These are phyloP conservation scores for Trifolium subterraneum DNA, from an alignment of 306 rosid species.

Conservation along the genomic window DNA sequence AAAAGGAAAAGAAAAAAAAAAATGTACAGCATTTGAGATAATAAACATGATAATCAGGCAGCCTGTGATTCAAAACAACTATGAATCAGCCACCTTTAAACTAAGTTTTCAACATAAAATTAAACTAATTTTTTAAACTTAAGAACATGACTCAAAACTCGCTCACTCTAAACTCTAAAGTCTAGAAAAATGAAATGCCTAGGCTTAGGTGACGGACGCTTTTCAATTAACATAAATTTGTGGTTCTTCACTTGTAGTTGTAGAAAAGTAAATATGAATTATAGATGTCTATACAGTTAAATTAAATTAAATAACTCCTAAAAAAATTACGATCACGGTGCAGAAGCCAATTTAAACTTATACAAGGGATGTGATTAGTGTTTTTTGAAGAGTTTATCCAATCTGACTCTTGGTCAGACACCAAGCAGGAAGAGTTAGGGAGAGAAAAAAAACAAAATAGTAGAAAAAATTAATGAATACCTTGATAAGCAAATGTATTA, in stretches of 20 bases:
- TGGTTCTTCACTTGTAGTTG: neutral
- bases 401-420: no score
- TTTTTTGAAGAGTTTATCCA: no score
- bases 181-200: slow-evolving; percentile 18
- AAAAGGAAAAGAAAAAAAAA: neutral
- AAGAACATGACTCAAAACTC: slow-evolving; percentile 19
- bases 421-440: no score
- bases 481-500: slow-evolving; percentile 93
- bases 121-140: no score
- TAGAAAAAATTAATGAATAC: slow-evolving; percentile 44
- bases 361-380: neutral
- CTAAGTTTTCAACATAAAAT: no score
- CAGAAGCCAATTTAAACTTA: neutral
- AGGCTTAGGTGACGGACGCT: neutral
- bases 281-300: neutral
- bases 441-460: no score
- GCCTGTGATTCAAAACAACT: no score
- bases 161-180: neutral
- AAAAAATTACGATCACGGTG: neutral
- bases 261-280: neutral
- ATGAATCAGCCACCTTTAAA: no score
- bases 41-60: no score
- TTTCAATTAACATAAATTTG: neutral
- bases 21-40: no score
- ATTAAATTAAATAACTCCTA: neutral